Base-by-base conservation (phyloP, 140 eudicot species). In the Erigeron philadelphicus region DNA sequence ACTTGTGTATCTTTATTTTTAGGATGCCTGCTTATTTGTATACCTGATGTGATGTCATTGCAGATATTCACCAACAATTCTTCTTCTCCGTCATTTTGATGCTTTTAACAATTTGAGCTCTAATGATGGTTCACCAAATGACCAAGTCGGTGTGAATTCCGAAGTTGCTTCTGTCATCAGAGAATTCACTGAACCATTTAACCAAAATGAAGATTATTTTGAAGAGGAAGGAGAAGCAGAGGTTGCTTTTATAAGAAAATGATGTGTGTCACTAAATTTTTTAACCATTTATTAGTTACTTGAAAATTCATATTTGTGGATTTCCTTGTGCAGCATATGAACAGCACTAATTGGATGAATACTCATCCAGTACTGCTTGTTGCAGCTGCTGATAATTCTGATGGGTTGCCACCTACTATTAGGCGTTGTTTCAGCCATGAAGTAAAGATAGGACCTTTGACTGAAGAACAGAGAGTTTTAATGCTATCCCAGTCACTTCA, bases 351-450 rank as follows among this genome's bases (percentile, higher is more conserved):
- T 74, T 64, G 52, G 67, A 58, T 61, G 55, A 76, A 70, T 76
- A 79, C 78, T 38, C 92, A 86, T 80, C 95, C 84, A 12, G 85
- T 92, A 64, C 66, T 88, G 55, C 76, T 92, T 50, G 68, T 92
- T 75, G 98, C 98, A 52, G 83, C 95, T 55, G 88, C 95, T 66
- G 95, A 86, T 63, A 84, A 78, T 71, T 77, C 93, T 48, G 96
- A 92, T 78, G 96, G 98, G 65, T 78, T 92, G 66, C 98, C 96
- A 67, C 87, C 93, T 53, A 76, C 81, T 43, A 81, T 92, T 48
- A 86, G 98, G 62, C 96, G 98, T 57, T 86, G 96, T 76, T 92
- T 92, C 73, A 92, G 86, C 66, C 98, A 92, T 81, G 98, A 92
- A 79, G 61, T 88, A 54, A 86, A 83, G 61, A 85, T 92, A 80